Evolutionary conservation across 2,329 filamentous ascomycete species (phyloP), one percentile per base, ranked within the genome.

Genomic region (Metarhizium sp.): DNA sequence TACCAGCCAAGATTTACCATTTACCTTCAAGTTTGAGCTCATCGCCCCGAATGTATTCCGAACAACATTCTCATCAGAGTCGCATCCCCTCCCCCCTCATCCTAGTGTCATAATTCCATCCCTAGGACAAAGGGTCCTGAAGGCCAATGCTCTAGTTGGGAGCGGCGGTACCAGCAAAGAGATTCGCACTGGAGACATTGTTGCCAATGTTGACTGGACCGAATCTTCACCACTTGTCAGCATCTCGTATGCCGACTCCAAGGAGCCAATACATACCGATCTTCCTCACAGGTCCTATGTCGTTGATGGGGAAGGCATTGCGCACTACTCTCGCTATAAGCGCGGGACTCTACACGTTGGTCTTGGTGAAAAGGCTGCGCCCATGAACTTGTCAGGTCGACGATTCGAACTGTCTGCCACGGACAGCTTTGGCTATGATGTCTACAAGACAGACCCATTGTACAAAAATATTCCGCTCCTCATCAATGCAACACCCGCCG

Each of bases 401-500:
- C 75, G 80, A 30, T 90, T 89, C 65, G 76, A 78, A 30, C 73
- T 90, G 14, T 82, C 84, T 2, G 52, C 52, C 25, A 88, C 84
- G 0, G 86, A 90, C 66, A 85, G 80, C 42, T 90, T 90, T 61
- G 85, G 86, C 2, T 89, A 90, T 63, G 85, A 90, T 61, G 79
- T 83, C 4, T 82, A 88, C 64, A 78, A 78, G 10, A 86, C 85
- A 2, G 86, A 90, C 65, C 86, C 86, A 0, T 73, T 89, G 54
- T 90, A 90, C 72, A 90, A 90, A 69, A 84, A 89, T 62, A 87
- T 89, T 43, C 87, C 87, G 0, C 75, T 90, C 0, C 73, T 90
- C 32, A 85, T 90, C 68, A 87, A 87, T 55, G 82, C 80, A 0
- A 85, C 81, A 0, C 79, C 83, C 0, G 64, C 78, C 2, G 86